Percentiles rank a stretch among this genome's conserved stretches.
Evolutionary conservation across 306 rosid species (phyloP).

Genomic region (Cucurbita moschata): DNA sequence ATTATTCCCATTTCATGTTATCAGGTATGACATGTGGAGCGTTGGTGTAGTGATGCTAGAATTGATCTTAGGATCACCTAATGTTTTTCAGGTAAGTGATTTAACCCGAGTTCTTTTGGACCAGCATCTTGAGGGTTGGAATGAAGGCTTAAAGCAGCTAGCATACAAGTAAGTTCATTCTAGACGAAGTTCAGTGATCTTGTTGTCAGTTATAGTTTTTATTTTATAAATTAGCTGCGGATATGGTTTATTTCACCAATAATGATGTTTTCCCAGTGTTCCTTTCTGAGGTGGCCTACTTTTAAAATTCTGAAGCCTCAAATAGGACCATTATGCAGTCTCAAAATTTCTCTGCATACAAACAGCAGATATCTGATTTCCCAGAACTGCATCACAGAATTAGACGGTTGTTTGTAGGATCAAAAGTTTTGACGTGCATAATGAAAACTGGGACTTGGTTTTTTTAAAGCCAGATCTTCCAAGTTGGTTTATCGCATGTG

Average conservation of each 20-base stretch:
- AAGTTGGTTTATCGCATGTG: neutral
- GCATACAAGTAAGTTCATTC: conserved; percentile 55
- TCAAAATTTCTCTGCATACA: neutral
- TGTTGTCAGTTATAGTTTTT: neutral
- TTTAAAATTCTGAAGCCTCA: neutral
- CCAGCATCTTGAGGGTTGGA: conserved; percentile 79
- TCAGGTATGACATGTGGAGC: conserved; percentile 97
- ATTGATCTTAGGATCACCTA: conserved; percentile 72
- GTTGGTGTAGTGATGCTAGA: conserved; percentile 92
- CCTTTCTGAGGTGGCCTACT: neutral
- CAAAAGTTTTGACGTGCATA: neutral
- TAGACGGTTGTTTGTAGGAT: neutral
- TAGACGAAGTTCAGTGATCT: neutral
- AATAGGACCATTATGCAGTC: neutral
- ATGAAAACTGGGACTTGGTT: neutral
- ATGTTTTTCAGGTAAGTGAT: conserved; percentile 65
- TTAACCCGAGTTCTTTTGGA: conserved; percentile 70
- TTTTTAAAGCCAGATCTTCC: neutral
- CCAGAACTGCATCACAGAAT: neutral
- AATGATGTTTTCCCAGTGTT: neutral
- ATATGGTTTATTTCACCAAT: neutral
- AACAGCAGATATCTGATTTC: neutral
- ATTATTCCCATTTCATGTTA: conserved; percentile 7
- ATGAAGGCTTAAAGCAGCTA: conserved; percentile 64
- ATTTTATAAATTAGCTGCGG: neutral